Conservation (phyloP, 441 rosid genomes). For the Syzygium malaccense region DNA sequence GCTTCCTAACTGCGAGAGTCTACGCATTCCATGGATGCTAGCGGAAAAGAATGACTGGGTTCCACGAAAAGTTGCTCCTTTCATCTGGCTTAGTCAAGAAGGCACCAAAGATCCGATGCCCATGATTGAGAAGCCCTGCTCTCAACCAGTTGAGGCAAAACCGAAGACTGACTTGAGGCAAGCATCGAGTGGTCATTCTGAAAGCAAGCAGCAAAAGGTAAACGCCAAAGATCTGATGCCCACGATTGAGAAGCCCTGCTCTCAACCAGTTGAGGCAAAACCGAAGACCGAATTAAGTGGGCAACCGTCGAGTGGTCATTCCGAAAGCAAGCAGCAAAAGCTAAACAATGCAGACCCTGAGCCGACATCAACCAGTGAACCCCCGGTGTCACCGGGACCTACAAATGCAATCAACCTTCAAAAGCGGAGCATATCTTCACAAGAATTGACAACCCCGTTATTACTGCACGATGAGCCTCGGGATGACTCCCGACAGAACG, state of each 20-base stretch:
- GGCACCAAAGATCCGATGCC: slow-evolving; percentile 21
- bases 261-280: slow-evolving; percentile 38
- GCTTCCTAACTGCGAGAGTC: slow-evolving; percentile 79
- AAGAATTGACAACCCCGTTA: slow-evolving; percentile 51
- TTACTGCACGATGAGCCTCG: slow-evolving; percentile 26
- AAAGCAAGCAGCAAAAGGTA: slow-evolving; percentile 15
- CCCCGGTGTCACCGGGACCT: slow-evolving; percentile 8
- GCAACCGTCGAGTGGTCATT: slow-evolving; percentile 14
- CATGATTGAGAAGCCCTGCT: slow-evolving; percentile 12
- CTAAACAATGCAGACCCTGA: not conserved
- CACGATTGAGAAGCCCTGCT: slow-evolving; percentile 13
- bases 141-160: slow-evolving; percentile 38
- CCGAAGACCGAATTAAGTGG: slow-evolving; percentile 19
- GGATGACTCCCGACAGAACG: slow-evolving; percentile 14
- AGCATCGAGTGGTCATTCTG: slow-evolving; percentile 19
- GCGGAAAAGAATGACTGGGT: slow-evolving; percentile 95
- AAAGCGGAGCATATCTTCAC: slow-evolving; percentile 27
- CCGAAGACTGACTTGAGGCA: slow-evolving; percentile 20
- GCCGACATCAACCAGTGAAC: not conserved
- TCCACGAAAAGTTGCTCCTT: slow-evolving; percentile 69
- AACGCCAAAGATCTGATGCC: slow-evolving; percentile 17
- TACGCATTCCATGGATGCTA: slow-evolving; percentile 76
- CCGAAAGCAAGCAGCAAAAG: slow-evolving; percentile 25
- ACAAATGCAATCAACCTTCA: slow-evolving; percentile 17
- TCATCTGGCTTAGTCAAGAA: slow-evolving; percentile 81